Base-by-base conservation (phyloP, 495 filamentous ascomycete species). In the Xylaria castorea region DNA sequence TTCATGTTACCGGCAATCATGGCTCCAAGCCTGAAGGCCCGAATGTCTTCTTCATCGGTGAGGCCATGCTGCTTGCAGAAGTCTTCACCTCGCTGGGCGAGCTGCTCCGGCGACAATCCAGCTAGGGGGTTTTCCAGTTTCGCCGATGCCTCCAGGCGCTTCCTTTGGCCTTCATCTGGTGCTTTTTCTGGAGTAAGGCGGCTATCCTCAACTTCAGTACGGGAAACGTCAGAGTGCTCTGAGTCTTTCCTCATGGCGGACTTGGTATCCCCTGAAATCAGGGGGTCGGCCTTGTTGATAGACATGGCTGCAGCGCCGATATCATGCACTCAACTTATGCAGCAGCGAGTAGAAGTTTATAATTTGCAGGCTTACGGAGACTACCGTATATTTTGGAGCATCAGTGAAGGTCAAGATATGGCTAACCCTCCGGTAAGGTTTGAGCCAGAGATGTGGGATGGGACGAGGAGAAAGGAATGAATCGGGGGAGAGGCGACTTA, bases 11-110 rank as follows among this genome's bases (percentile, higher is more conserved):
- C 81, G 6, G 84, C 81, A 66, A 95, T 83, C 57, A 93, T 85
- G 61, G 93, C 93, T 4, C 93, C 93, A 70, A 92, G 85, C 53
- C 88, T 87, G 77, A 97, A 92, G 25, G 90, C 90, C 30, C 89
- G 85, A 46, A 93, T 81, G 75, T 94, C 92, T 16, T 88, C 87
- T 53, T 85, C 83, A 64, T 89, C 87, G 22, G 87, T 90, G 51
- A 94, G 82, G 20, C 88, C 86, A 74, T 92, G 84, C 36, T 86
- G 84, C n/a, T 82, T 79, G 34, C 90, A 92, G 78, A 93, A 95
- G 3, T 83, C 84, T 58, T 89, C 90, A 38, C 91, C 93, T 80
- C 88, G 89, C 57, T 83, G 83, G 46, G 82, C 84, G 20, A 96
- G 81, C 72, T 91, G 86, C 9, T 87, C 82, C 55, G 88, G 84